Percentiles rank a stretch among this genome's conserved stretches.
phyloP scores from a whole-genome alignment of 2,329 filamentous ascomycete species.

The Septoria linicola region DNA sequence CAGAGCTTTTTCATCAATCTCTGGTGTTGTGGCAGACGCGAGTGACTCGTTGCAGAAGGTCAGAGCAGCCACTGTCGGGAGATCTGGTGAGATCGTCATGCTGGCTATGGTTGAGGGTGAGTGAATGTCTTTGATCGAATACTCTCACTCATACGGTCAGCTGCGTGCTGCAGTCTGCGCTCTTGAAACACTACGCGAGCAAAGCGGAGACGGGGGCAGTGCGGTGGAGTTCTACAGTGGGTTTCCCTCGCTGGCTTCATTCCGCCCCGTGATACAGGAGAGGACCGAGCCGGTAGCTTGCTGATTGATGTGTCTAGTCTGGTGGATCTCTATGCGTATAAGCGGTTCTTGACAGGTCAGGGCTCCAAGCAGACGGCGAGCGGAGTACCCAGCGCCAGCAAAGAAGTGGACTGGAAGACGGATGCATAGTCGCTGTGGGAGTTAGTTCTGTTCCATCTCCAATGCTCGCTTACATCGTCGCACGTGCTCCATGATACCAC shows the following conservation, averaged over 20 bases:
- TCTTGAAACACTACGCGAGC: neutral
- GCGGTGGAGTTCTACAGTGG: neutral
- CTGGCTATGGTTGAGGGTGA: neutral
- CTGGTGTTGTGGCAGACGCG: constrained; percentile 15
- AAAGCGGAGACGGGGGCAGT: constrained; percentile 2
- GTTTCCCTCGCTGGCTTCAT: neutral
- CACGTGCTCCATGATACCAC: too few species aligned
- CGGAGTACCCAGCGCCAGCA: neutral
- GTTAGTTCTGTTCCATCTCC: too few species aligned
- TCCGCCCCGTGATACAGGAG: neutral
- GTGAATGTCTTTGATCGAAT: neutral
- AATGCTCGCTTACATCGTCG: too few species aligned
- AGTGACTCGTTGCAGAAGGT: constrained; percentile 3
- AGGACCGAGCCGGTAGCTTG: constrained; percentile 2
- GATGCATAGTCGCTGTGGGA: too few species aligned
- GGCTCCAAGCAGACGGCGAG: constrained; percentile 8
- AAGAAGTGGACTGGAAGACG: constrained; percentile 3
- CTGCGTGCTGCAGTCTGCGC: neutral
- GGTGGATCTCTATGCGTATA: constrained; percentile 14
- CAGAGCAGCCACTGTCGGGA: constrained; percentile 19
- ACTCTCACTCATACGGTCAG: neutral
- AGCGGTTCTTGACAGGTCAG: constrained; percentile 27
- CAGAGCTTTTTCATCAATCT: neutral
- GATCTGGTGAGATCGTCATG: neutral
- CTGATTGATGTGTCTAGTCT: neutral